Conservation (phyloP, 192 early-diverging fungal species). For the Backusella psychrophila region DNA sequence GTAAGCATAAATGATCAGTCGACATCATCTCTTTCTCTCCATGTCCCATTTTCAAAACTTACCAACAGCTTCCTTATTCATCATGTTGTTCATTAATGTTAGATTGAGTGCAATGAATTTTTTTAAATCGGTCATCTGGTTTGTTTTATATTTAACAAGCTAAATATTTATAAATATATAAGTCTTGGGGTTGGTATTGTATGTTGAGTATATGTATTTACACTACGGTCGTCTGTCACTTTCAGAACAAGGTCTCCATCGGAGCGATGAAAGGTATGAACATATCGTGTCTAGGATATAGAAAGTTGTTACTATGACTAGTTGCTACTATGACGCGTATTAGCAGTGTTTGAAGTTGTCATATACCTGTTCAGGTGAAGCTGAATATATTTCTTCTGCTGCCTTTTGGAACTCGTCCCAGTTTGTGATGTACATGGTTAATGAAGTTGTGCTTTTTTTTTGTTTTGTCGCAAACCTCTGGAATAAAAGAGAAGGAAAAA, state of each 20-base stretch:
- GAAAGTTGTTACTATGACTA: neutral
- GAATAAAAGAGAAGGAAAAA: neutral
- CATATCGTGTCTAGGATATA: conserved; percentile 60
- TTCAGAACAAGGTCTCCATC: conserved; percentile 72
- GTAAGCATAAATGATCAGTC: neutral
- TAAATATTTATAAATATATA: neutral
- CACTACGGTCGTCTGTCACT: conserved; percentile 69
- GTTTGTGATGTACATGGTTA: conserved; percentile 54
- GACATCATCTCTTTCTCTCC: neutral
- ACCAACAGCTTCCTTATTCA: conserved; percentile 37
- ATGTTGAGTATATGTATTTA: conserved; percentile 35
- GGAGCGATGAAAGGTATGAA: conserved; percentile 61
- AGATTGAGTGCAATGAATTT: conserved; percentile 71
- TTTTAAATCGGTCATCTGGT: conserved; percentile 64
- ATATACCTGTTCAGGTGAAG: conserved; percentile 58
- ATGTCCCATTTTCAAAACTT: conserved; percentile 7
- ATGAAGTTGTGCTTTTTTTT: no score
- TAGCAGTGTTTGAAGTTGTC: neutral
- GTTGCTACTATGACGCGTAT: neutral
- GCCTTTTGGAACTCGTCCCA: conserved; percentile 80
- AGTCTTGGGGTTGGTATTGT: neutral
- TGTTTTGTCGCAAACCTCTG: no score
- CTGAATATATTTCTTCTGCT: conserved; percentile 65
- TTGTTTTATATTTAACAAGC: conserved; percentile 67
- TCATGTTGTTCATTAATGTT: conserved; percentile 70